These are phyloP conservation scores for Xylaria sp. DNA, from an alignment of 2,329 filamentous ascomycete species.

Conservation along the genomic window DNA sequence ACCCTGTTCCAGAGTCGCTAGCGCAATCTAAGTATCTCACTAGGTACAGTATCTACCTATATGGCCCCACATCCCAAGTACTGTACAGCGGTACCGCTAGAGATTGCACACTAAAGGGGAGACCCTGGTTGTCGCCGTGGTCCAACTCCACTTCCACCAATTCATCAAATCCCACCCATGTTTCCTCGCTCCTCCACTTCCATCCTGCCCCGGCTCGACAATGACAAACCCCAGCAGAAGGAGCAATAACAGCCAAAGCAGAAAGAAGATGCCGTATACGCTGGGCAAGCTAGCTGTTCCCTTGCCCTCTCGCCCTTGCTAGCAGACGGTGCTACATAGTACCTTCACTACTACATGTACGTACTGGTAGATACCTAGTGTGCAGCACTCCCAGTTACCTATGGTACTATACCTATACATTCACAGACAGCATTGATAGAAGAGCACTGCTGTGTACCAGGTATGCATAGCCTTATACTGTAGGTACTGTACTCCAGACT, in stretches of 20 bases:
- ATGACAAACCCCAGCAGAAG: slow-evolving; percentile 22
- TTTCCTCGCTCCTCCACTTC: slow-evolving; percentile 37
- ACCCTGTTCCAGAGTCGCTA: slow-evolving; percentile 36
- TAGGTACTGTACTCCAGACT: neutral
- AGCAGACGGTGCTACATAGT: slow-evolving; percentile 1
- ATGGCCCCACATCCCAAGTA: neutral
- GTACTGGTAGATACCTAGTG: neutral
- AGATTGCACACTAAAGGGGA: neutral
- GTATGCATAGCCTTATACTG: neutral
- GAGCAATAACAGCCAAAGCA: slow-evolving; percentile 5
- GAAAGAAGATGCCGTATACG: slow-evolving; percentile 8
- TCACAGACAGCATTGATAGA: neutral
- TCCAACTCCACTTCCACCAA: slow-evolving; percentile 30
- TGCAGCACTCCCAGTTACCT: neutral
- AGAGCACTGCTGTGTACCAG: neutral
- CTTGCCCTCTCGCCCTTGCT: slow-evolving; percentile 11
- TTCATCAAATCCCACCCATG: slow-evolving; percentile 33
- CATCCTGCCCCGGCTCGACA: slow-evolving; percentile 24
- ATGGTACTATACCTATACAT: neutral
- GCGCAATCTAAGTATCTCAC: slow-evolving; percentile 32
- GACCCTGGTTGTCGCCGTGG: neutral
- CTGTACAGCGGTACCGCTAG: slow-evolving; percentile 8
- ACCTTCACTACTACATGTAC: too few relatives aligned
- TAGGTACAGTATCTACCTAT: slow-evolving; percentile 38
- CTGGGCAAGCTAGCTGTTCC: slow-evolving; percentile 17